Percentiles rank a stretch among this genome's conserved stretches.
These are phyloP conservation scores for Abortiporus biennis DNA, from an alignment of 1,284 basidiomycete genomes.

Conservation along the genomic window DNA sequence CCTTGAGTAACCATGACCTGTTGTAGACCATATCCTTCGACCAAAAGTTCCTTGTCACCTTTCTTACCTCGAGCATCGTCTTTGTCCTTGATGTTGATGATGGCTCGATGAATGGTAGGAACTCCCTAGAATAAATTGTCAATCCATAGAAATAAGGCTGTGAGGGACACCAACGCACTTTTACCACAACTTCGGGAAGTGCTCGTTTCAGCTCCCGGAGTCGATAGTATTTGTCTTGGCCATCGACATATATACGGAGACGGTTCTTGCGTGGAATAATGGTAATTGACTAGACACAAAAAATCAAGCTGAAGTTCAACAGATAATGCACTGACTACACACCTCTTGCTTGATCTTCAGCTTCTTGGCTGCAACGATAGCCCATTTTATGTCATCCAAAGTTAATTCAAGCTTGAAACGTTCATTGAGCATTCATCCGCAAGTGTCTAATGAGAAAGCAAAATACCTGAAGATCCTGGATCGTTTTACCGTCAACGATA, in stretches of 20 bases:
- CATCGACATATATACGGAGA: slow-evolving; percentile 83
- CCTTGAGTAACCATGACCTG: slow-evolving; percentile 98
- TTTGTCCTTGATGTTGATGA: slow-evolving; percentile 90
- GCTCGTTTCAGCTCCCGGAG: slow-evolving; percentile 81
- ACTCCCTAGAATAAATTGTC: slow-evolving; percentile 57
- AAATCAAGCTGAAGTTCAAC: not conserved
- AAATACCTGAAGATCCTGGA: slow-evolving; percentile 81
- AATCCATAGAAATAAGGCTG: not conserved
- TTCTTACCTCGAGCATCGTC: slow-evolving; percentile 72
- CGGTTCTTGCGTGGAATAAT: slow-evolving; percentile 74
- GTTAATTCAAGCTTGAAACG: slow-evolving; percentile 78
- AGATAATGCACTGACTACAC: slow-evolving; percentile 7
- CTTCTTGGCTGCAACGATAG: slow-evolving; percentile 83
- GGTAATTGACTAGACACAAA: slow-evolving; percentile 53
- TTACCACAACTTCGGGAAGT: slow-evolving; percentile 83
- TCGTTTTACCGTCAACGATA: slow-evolving; percentile 87
- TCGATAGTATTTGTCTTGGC: slow-evolving; percentile 83
- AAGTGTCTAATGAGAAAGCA: slow-evolving; percentile 1
- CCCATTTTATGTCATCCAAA: slow-evolving; percentile 90
- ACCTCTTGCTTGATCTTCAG: slow-evolving; percentile 91
- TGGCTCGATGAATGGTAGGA: slow-evolving; percentile 78
- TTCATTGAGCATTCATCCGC: not conserved
- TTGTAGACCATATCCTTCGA: slow-evolving; percentile 96
- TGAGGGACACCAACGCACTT: slow-evolving; percentile 39
- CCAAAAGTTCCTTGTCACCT: slow-evolving; percentile 82